Evolutionary conservation across 23 red algal species (phyloP).

Genomic region (Cyanidium caldarium): DNA sequence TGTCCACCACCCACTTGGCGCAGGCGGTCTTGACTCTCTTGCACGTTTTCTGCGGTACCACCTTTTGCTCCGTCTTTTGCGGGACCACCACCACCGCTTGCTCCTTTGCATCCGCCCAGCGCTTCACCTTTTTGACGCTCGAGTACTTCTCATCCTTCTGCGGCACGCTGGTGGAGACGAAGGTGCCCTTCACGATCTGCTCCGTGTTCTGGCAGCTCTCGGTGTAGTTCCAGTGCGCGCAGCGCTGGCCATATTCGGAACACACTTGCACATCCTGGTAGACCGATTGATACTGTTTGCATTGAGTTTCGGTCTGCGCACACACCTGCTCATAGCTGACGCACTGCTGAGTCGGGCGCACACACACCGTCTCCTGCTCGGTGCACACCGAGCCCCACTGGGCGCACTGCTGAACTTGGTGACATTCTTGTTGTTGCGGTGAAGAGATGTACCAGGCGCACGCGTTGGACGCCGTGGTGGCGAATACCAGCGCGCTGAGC

Average conservation of each 20-base stretch:
- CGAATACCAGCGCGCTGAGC: too few species aligned
- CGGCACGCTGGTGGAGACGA: background rate
- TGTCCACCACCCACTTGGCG: background rate
- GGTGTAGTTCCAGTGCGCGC: conserved; percentile 7
- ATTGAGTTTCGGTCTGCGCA: background rate
- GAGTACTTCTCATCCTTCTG: background rate
- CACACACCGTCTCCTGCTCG: background rate
- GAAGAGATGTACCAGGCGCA: background rate
- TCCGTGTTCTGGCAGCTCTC: background rate
- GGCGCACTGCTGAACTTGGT: background rate
- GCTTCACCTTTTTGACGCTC: background rate
- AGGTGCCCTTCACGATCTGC: background rate
- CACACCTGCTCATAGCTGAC: background rate
- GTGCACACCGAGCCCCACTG: background rate
- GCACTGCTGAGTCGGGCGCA: background rate
- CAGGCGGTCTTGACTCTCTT: background rate
- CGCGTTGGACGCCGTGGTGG: too few species aligned
- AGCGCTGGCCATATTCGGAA: background rate
- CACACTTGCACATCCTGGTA: background rate
- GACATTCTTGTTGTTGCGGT: background rate
- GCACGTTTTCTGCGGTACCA: background rate
- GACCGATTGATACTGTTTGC: background rate
- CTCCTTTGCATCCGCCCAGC: background rate
- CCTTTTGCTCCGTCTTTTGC: background rate
- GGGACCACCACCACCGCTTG: background rate